Evolutionary conservation across 2,329 filamentous ascomycete genomes (phyloP).

Genomic region (Colletotrichum shisoi): DNA sequence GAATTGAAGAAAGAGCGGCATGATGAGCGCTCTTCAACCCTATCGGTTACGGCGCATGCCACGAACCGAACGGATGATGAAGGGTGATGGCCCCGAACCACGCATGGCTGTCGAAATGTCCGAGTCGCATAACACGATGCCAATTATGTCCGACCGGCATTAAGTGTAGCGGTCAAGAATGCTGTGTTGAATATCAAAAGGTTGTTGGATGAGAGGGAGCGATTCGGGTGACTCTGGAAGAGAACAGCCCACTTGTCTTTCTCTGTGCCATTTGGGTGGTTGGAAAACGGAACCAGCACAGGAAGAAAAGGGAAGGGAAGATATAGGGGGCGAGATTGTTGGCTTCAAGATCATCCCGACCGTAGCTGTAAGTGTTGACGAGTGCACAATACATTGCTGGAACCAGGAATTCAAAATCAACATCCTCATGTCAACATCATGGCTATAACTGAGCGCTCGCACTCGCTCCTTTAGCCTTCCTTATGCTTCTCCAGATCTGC

Average conservation of each 20-base stretch:
- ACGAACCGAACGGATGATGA: background rate
- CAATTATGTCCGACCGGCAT: background rate
- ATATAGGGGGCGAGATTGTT: background rate
- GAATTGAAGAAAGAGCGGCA: background rate
- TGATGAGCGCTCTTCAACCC: background rate
- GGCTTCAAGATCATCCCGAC: background rate
- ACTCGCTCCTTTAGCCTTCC: background rate
- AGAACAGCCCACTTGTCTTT: background rate
- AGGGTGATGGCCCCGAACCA: background rate
- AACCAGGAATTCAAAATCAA: background rate
- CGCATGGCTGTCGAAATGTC: background rate
- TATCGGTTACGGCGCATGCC: background rate
- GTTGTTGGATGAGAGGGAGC: background rate
- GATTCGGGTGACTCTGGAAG: background rate
- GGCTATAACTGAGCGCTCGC: background rate
- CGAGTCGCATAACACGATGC: too few relatives aligned
- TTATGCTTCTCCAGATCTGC: background rate
- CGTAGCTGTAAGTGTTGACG: background rate
- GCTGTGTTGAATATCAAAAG: background rate
- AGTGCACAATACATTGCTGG: background rate
- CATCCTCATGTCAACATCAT: background rate
- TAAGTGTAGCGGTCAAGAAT: background rate
- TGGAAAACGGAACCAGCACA: background rate
- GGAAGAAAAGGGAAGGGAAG: too few relatives aligned
- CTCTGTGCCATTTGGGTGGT: background rate